Base-by-base conservation (phyloP, 1,139 yeast species). In the Arxiozyma slooffiae region DNA sequence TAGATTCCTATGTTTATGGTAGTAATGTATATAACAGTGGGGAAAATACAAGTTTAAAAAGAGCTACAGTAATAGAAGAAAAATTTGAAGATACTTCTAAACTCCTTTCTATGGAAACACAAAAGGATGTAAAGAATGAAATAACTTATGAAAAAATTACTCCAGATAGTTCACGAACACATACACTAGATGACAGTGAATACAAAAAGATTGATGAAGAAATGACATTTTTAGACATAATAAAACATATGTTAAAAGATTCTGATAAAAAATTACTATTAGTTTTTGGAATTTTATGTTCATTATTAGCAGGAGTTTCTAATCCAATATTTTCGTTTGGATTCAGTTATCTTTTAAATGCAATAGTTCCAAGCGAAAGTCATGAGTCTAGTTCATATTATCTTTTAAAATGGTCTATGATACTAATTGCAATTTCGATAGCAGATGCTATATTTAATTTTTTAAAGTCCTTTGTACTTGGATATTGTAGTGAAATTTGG, bases 301-400 rank as follows among this genome's bases (percentile, higher is more conserved):
- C 90, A 0, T 57, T 81, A 0, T 50, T 77, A 0, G 80, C 81
- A 54, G 92, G 95, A 11, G 75, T 75, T 0, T 67, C 78, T 1
- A 81, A 80, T 53, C 97, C 98, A 0, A 67, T 85, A 0, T 88
- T 92, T 57, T 85, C 97, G 0, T 89, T 67, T 60, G 77, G 85
- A 41, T 81, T 90, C 56, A 79, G 97, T 0, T 79, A 80, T 55
- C 69, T 90, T 7, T 68, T 90, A 23, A 64, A 75, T 23, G 81
- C 79, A 23, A 74, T 83, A 62, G 73, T 82, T 8, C 75, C 78
- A 26, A 47, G 55, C 39, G 50, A 55, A 3, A 53, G 60, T 40
- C 64, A 74, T 3, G 70, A 77, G 0, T 60, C 73, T 1, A 69
- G 69, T 4, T 47, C 57, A 7, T 37, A 50, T 1, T 72, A 72